A percentile compares a stretch with the other conserved stretches of the same genome.
phyloP scores from a whole-genome alignment of 1,139 yeast genomes.

The Taiozyma onychis region DNA sequence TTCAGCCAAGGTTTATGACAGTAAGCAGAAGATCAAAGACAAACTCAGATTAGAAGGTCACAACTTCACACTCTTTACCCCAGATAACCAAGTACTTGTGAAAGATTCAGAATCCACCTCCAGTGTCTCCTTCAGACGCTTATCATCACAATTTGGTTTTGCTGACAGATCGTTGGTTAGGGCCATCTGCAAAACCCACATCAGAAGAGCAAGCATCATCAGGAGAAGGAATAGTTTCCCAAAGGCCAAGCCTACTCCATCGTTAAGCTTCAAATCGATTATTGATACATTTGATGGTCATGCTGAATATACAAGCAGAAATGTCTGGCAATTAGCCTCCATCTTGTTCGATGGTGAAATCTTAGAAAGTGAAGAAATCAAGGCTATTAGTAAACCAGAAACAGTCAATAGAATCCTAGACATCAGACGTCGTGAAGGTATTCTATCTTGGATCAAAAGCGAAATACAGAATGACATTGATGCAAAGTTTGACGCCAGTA shows the following conservation, averaged over 20 bases:
- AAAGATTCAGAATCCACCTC: slow-evolving; percentile 6
- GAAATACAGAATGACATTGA: slow-evolving; percentile 45
- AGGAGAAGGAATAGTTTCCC: slow-evolving; percentile 28
- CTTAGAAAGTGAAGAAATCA: slow-evolving; percentile 14
- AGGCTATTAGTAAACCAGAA: slow-evolving; percentile 26
- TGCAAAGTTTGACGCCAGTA: slow-evolving; percentile 18
- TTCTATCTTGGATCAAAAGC: slow-evolving; percentile 55
- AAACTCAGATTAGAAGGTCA: slow-evolving; percentile 23
- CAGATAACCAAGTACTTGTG: slow-evolving; percentile 18
- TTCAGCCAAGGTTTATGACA: slow-evolving; percentile 28
- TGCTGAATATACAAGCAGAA: slow-evolving; percentile 20
- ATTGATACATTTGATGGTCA: slow-evolving; percentile 19
- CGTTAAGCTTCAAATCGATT: slow-evolving; percentile 27
- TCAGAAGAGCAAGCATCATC: slow-evolving; percentile 10
- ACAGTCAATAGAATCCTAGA: slow-evolving; percentile 30
- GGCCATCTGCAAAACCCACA: slow-evolving; percentile 15
- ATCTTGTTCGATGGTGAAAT: slow-evolving; percentile 47
- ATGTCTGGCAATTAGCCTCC: slow-evolving; percentile 48
- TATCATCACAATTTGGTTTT: slow-evolving; percentile 4
- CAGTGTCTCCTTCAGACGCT: background rate
- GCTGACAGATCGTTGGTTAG: slow-evolving; percentile 4
- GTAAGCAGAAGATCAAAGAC: slow-evolving; percentile 15
- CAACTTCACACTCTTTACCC: slow-evolving; percentile 24
- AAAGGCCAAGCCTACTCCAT: slow-evolving; percentile 20
- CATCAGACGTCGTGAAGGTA: slow-evolving; percentile 36